A percentile compares a stretch with the other conserved stretches of the same genome.
Evolutionary conservation across 352 stramenopile genomes (phyloP).

Genomic region (Pythium apleroticum): DNA sequence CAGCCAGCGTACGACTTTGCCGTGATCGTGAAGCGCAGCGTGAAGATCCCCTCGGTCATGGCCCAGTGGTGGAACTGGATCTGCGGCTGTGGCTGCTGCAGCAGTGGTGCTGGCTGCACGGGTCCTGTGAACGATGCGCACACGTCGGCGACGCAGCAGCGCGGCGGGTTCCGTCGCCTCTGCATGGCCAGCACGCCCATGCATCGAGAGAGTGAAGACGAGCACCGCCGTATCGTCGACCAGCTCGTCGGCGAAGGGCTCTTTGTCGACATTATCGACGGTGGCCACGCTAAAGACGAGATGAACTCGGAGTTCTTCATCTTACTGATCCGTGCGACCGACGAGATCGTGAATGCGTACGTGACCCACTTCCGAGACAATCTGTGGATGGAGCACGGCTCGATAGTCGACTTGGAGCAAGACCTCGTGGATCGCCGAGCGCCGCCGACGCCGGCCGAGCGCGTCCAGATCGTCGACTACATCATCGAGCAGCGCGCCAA

Average conservation of each 20-base stretch:
- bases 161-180: conserved; percentile 55
- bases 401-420: conserved; percentile 74
- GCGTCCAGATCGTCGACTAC: conserved; percentile 83
- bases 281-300: conserved; percentile 73
- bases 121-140: conserved; percentile 13
- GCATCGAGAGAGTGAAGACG: conserved; percentile 70
- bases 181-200: conserved; percentile 53
- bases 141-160: conserved; percentile 11
- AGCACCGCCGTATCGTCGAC: conserved; percentile 78
- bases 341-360: conserved; percentile 59
- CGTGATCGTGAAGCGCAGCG: conserved; percentile 73
- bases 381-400: conserved; percentile 80
- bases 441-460: conserved; percentile 69
- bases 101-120: conserved; percentile 14
- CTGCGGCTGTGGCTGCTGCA: conserved; percentile 39
- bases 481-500: conserved; percentile 80
- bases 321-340: conserved; percentile 60
- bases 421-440: conserved; percentile 64
- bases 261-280: conserved; percentile 83
- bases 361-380: conserved; percentile 69
- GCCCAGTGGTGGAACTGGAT: conserved; percentile 29
- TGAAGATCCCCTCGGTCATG: conserved; percentile 42
- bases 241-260: conserved; percentile 72
- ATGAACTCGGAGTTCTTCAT: conserved; percentile 85
- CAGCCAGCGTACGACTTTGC: conserved; percentile 77